Percentiles rank a stretch among this genome's conserved stretches.
Evolutionary conservation across 2,329 filamentous ascomycete genomes (phyloP).

Genomic region (Botrytis porri): DNA sequence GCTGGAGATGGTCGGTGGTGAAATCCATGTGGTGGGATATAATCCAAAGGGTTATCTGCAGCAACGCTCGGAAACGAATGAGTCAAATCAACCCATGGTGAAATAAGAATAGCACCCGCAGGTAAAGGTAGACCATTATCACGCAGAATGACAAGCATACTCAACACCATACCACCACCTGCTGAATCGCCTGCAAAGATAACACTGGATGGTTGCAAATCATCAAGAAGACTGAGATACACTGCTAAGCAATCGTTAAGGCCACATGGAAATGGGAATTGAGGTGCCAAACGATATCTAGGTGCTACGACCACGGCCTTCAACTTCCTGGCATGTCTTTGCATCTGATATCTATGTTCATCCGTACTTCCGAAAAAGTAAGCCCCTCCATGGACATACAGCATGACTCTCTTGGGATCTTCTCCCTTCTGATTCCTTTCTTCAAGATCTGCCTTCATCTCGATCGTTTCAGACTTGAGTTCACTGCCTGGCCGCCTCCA

Average conservation of each 20-base stretch:
- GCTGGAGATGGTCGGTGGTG: conserved; percentile 82
- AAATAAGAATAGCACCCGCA: conserved; percentile 85
- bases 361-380: conserved; percentile 96
- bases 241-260: conserved; percentile 85
- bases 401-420: conserved; percentile 71
- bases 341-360: conserved; percentile 97
- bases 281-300: conserved; percentile 81
- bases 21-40: conserved; percentile 84
- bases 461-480: conserved; percentile 88
- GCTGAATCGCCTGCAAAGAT: conserved; percentile 90
- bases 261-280: conserved; percentile 94
- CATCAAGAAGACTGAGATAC: conserved; percentile 76
- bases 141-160: conserved; percentile 73
- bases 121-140: conserved; percentile 82
- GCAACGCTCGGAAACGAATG: conserved; percentile 93
- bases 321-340: conserved; percentile 77
- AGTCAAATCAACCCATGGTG: conserved; percentile 92
- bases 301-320: conserved; percentile 39
- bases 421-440: conserved; percentile 62
- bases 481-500: conserved; percentile 69
- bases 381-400: conserved; percentile 91
- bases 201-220: conserved; percentile 77
- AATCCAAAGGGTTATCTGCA: conserved; percentile 71
- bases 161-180: conserved; percentile 84
- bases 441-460: conserved; percentile 82